Evolutionary conservation across 2,329 filamentous ascomycete genomes (phyloP).

Genomic region (Fusarium stilboides): DNA sequence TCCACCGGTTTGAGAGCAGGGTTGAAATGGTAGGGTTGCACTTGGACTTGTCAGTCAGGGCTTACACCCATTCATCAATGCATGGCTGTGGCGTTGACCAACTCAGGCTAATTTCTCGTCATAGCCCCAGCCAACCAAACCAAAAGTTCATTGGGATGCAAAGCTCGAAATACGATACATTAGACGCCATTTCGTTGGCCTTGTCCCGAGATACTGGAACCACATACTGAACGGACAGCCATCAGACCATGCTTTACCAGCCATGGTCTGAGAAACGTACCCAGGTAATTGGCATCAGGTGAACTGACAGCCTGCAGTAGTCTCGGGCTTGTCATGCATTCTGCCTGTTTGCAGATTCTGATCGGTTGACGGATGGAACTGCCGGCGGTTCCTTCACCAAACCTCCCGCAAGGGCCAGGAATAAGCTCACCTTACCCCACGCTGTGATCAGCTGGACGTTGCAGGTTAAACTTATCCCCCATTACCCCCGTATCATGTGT

Average conservation of each 20-base stretch:
- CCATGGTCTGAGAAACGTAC: background rate
- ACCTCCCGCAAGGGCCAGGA: constrained; percentile 1
- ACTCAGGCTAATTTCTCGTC: constrained; percentile 33
- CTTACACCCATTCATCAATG: constrained; percentile 22
- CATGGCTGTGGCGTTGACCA: constrained; percentile 16
- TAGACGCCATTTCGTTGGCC: constrained; percentile 18
- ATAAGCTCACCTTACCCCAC: constrained; percentile 1
- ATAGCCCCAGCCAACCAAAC: background rate
- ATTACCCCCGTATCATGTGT: background rate
- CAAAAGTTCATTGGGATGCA: background rate
- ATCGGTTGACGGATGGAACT: constrained; percentile 22
- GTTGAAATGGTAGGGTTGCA: constrained; percentile 13
- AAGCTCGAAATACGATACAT: constrained; percentile 1
- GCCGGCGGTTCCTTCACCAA: constrained; percentile 26
- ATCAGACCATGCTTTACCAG: constrained; percentile 3
- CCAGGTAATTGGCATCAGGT: constrained; percentile 7
- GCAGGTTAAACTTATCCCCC: background rate
- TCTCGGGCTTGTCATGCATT: background rate
- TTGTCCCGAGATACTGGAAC: constrained; percentile 34
- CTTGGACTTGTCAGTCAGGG: constrained; percentile 15
- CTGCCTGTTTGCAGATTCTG: constrained; percentile 1
- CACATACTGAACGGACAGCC: background rate
- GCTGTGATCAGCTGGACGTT: background rate
- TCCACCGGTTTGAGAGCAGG: background rate
- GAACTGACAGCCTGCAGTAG: constrained; percentile 11